These are phyloP conservation scores for Nakazawaea ambrosiae DNA, from an alignment of 805 yeast genomes.

Conservation along the genomic window DNA sequence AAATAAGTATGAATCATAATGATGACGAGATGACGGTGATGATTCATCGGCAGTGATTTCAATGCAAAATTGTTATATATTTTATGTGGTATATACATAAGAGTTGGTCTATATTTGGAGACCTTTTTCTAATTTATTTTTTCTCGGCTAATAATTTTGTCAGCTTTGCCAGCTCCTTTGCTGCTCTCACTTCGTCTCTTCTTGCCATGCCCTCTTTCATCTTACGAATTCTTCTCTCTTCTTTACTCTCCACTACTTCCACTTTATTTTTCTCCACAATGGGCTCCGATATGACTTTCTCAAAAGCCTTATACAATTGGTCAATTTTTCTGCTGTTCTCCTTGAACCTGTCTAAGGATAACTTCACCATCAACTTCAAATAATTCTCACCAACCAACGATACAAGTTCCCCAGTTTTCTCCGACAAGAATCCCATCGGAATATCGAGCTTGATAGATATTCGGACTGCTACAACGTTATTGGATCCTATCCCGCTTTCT, in stretches of 20 bases:
- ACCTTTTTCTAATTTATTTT: too few relatives aligned
- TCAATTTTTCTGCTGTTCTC: slow-evolving; percentile 58
- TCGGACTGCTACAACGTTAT: slow-evolving; percentile 71
- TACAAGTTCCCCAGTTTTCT: slow-evolving; percentile 21
- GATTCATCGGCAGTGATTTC: too few relatives aligned
- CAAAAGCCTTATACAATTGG: slow-evolving; percentile 37
- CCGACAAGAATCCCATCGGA: slow-evolving; percentile 58
- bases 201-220: slow-evolving; percentile 41
- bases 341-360: slow-evolving; percentile 55
- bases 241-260: slow-evolving; percentile 45
- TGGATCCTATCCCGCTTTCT: slow-evolving; percentile 80
- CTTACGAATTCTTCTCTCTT: slow-evolving; percentile 48
- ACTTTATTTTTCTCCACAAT: background rate
- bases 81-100: too few relatives aligned
- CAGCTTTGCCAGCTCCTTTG: slow-evolving; percentile 14
- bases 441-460: slow-evolving; percentile 67
- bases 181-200: slow-evolving; percentile 16
- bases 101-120: too few relatives aligned
- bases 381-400: slow-evolving; percentile 47
- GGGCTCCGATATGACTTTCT: slow-evolving; percentile 19
- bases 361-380: slow-evolving; percentile 39
- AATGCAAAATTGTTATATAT: too few relatives aligned
- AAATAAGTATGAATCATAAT: too few relatives aligned
- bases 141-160: too few relatives aligned
- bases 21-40: too few relatives aligned